Base-by-base conservation (phyloP, 2,329 filamentous ascomycete genomes). In the Davidsoniella neocaledoniae region DNA sequence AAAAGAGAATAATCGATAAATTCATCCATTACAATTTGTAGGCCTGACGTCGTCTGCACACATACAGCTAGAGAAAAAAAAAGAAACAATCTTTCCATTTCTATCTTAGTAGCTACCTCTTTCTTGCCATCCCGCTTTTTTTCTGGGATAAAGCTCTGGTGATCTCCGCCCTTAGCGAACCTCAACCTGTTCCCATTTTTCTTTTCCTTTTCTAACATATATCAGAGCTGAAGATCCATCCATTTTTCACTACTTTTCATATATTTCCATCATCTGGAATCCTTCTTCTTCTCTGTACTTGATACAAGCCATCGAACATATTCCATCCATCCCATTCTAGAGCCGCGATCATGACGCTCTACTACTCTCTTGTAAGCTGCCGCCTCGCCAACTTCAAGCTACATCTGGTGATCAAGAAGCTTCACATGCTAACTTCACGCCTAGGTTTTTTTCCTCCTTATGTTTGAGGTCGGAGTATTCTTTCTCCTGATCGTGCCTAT, bases 401-500 rank as follows among this genome's bases (percentile, higher is more conserved):
- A 2, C 10, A 10, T 7, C 26, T 29, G 1, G 10, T 29, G 19
- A 19, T 2, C 19, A 19, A 19, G 19, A 29, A 25, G 48, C 44
- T 41, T 39, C 36, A 21, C 26, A 29, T 42, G 21, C 48, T 48
- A 52, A 23, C 26, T 46, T 43, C 44, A 45, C 2, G 26, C 26
- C 26, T 56, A 91, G 86, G 85, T 91, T 60, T 93, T 93, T 68
- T 66, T 83, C 63, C 77, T 90, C 59, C 72, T 91, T 59, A 77
- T 91, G 67, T 72, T 79, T 60, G 85, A 91, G 78, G 90, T 91
- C 83, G 69, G 69, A 54, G 69, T 93, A 59, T 87, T 88, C 68
- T 76, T 84, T 72, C 69, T 83, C 57, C 73, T 90, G 59, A 79
- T 90, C 67, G 64, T 98, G 50, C 91, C 91, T 21, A 76, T 96